Conservation (phyloP, 495 filamentous ascomycete genomes). For the Aspergillus sclerotiicarbonarius region DNA sequence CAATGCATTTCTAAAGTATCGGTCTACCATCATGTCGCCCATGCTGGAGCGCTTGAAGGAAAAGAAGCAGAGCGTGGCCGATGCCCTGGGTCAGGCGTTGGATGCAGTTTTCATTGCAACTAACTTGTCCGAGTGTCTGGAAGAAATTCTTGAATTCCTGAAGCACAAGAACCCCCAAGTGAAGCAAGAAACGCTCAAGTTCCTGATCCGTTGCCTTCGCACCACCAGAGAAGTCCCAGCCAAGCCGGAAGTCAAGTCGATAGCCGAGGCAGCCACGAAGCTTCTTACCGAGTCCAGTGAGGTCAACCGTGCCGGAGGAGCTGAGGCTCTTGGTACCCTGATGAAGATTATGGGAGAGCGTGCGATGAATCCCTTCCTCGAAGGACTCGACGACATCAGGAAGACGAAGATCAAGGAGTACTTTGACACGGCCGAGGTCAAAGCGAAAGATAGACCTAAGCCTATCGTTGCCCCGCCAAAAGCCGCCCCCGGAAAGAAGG, state of each 20-base stretch:
- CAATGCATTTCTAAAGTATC: slow-evolving; percentile 75
- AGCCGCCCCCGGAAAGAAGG: slow-evolving; percentile 46
- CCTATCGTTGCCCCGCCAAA: slow-evolving; percentile 66
- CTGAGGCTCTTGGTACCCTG: slow-evolving; percentile 87
- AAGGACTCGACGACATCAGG: slow-evolving; percentile 91
- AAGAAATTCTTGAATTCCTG: slow-evolving; percentile 82
- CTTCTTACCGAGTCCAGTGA: slow-evolving; percentile 85
- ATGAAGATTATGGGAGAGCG: slow-evolving; percentile 99
- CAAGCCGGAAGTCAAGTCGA: slow-evolving; percentile 77
- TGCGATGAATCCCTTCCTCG: slow-evolving; percentile 93
- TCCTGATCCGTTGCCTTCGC: slow-evolving; percentile 82
- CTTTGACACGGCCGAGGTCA: slow-evolving; percentile 87
- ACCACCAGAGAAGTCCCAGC: slow-evolving; percentile 79
- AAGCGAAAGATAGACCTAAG: slow-evolving; percentile 96
- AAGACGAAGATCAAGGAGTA: slow-evolving; percentile 97
- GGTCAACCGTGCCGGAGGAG: slow-evolving; percentile 78
- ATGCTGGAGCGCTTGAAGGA: slow-evolving; percentile 96
- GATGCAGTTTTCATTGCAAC: slow-evolving; percentile 84
- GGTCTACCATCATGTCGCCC: slow-evolving; percentile 72
- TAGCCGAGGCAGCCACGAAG: slow-evolving; percentile 84
- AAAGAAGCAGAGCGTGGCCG: slow-evolving; percentile 87
- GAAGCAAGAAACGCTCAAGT: slow-evolving; percentile 90
- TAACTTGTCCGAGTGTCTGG: slow-evolving; percentile 75
- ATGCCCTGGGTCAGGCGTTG: slow-evolving; percentile 80
- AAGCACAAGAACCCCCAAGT: slow-evolving; percentile 96